A percentile compares a stretch with the other conserved stretches of the same genome.
Conservation (phyloP, 495 filamentous ascomycete species). For the Terfezia claveryi region DNA sequence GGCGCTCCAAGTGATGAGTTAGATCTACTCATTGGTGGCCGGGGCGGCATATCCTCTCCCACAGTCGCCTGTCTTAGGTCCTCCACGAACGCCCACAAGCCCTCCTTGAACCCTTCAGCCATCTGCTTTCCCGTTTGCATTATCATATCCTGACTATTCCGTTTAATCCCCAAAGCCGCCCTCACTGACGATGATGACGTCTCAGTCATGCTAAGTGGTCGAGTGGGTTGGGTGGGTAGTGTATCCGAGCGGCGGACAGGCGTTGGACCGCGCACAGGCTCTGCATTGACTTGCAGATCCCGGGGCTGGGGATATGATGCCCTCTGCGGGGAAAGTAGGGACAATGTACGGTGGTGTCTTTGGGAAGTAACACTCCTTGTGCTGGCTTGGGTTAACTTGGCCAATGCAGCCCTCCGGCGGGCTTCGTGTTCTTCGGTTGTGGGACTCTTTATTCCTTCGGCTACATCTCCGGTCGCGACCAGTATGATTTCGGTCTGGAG, state of each 20-base stretch:
- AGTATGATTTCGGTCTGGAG: slow-evolving; percentile 5
- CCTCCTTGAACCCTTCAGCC: slow-evolving; percentile 69
- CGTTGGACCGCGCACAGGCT: neutral
- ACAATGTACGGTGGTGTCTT: slow-evolving; percentile 54
- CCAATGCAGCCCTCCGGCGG: slow-evolving; percentile 29
- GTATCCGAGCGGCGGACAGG: slow-evolving; percentile 13
- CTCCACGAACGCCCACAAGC: slow-evolving; percentile 91
- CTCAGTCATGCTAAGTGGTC: slow-evolving; percentile 15
- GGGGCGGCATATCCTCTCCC: slow-evolving; percentile 56
- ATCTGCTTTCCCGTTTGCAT: slow-evolving; percentile 60
- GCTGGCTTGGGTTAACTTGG: slow-evolving; percentile 7
- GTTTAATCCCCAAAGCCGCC: slow-evolving; percentile 1
- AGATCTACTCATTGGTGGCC: slow-evolving; percentile 8
- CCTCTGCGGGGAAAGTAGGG: slow-evolving; percentile 28
- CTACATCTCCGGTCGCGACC: neutral
- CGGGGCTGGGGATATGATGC: slow-evolving; percentile 17
- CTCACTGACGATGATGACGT: slow-evolving; percentile 12
- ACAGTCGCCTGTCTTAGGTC: slow-evolving; percentile 87
- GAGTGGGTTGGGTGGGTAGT: slow-evolving; percentile 8
- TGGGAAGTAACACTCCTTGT: slow-evolving; percentile 28
- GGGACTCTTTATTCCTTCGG: slow-evolving; percentile 5
- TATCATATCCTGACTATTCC: slow-evolving; percentile 27
- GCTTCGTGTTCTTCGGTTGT: slow-evolving; percentile 26
- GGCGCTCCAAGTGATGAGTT: slow-evolving; percentile 7
- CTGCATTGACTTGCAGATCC: neutral